Percentiles rank a stretch among this genome's conserved stretches.
Conservation (phyloP, 306 rosid species). For the Psophocarpus tetragonolobus region DNA sequence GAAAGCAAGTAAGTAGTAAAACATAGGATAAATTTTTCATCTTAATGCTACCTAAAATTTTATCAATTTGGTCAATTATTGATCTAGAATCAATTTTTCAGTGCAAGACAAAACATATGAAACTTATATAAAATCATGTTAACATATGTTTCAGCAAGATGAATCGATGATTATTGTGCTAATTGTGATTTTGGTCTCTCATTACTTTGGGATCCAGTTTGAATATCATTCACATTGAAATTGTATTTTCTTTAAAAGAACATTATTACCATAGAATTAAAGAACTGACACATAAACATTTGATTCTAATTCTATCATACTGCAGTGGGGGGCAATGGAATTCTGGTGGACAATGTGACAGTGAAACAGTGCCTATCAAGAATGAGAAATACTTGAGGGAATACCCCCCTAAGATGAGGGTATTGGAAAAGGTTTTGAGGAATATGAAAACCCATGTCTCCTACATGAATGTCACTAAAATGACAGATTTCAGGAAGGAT, state of each 20-base stretch:
- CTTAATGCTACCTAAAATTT: neutral
- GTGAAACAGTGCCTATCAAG: constrained; percentile 70
- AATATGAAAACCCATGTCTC: constrained; percentile 80
- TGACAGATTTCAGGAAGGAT: constrained; percentile 91
- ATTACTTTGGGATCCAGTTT: neutral
- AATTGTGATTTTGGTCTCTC: neutral
- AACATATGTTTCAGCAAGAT: neutral
- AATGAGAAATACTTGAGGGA: constrained; percentile 66
- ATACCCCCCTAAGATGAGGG: constrained; percentile 72
- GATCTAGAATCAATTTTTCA: neutral
- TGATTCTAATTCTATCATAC: constrained; percentile 20
- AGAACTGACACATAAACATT: neutral
- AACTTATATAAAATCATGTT: neutral
- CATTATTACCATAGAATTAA: neutral
- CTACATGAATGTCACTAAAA: constrained; percentile 72
- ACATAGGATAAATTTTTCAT: neutral
- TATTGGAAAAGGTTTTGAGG: constrained; percentile 70
- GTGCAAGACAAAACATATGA: neutral
- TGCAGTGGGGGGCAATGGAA: constrained; percentile 97
- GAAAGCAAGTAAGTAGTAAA: neutral
- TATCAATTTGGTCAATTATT: too few relatives aligned
- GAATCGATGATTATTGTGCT: neutral
- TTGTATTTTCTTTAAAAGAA: neutral
- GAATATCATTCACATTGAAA: neutral
- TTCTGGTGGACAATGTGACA: constrained; percentile 83